Evolutionary conservation across 306 rosid genomes (phyloP), one percentile per base, ranked within the genome.

Genomic region (Argentina anserina): DNA sequence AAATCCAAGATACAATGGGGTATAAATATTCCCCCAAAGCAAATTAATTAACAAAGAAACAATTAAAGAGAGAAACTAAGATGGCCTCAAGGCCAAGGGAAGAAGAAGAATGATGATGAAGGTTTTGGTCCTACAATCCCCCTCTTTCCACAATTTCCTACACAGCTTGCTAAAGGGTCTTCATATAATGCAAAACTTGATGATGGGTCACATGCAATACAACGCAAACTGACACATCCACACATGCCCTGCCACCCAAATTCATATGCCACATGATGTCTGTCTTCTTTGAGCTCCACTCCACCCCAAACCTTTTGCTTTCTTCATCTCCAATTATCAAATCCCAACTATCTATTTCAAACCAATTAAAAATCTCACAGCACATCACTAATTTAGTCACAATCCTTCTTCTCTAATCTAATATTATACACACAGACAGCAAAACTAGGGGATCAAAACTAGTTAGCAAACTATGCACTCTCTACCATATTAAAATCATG

Each of bases 191-290:
- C 87, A 67, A 78, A 87, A 78, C 77, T 78, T 85, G 73, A 76
- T 77, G 81, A 86, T 60, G 72, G 86, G 62, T 88, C 95, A 92
- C 96, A 92, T 88, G 96, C 89, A 74, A 78, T 75, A 39, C 63
- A 85, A 88, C 87, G 92, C 85, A 87, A 81, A 75, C 96, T 93
- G 93, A 90, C 96, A 90, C 84, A 60, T 74, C 46, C 80, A 81
- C 74, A 87, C 97, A 88, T 88, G 98, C 91, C 84, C 75, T 90
- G 93, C 89, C 82, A 80, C 89, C 92, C 83, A 76, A 62, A 83
- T 84, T 80, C 87, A 87, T 85, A 65, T 80, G 87, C 90, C 96
- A 86, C 90, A 85, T 85, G 95, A 69, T 87, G 65, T 82, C 81
- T 88, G 87, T 88, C 89, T 88, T 75, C 89, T 65, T 68, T 49